These are phyloP conservation scores for Rhynchospora breviuscula DNA, from an alignment of 176 grass and related monocot species.

Conservation along the genomic window DNA sequence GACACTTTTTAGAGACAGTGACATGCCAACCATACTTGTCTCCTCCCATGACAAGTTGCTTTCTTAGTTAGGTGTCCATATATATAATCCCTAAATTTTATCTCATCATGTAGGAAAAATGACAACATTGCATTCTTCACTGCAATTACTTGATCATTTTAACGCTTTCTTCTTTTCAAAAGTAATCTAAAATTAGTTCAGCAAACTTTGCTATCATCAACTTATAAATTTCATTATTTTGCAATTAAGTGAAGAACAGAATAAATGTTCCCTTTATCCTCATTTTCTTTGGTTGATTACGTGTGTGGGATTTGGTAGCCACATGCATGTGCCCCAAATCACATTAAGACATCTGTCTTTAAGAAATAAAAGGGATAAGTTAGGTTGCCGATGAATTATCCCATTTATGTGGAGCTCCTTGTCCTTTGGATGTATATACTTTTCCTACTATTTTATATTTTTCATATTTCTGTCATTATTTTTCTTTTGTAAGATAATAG, in stretches of 20 bases:
- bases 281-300: not conserved
- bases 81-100: not conserved
- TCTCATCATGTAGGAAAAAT: not conserved
- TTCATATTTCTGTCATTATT: not conserved
- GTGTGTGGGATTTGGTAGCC: not conserved
- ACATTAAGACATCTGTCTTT: not conserved
- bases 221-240: not conserved
- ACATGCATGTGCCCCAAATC: not conserved
- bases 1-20: conserved; percentile 16
- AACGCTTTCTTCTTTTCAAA: not conserved
- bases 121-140: not conserved
- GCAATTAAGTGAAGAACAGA: not conserved
- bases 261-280: not conserved
- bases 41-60: conserved; percentile 17
- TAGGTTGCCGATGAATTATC: conserved; percentile 4
- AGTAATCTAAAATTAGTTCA: not conserved
- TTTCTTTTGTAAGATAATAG: not conserved
- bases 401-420: conserved; percentile 6
- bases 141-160: not conserved
- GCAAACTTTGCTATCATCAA: not conserved
- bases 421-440: not conserved
- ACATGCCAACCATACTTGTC: conserved; percentile 2
- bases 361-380: not conserved
- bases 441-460: not conserved
- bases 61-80: conserved; percentile 3